phyloP scores from a whole-genome alignment of 2,329 filamentous ascomycete genomes.

The Neurospora crassa region DNA sequence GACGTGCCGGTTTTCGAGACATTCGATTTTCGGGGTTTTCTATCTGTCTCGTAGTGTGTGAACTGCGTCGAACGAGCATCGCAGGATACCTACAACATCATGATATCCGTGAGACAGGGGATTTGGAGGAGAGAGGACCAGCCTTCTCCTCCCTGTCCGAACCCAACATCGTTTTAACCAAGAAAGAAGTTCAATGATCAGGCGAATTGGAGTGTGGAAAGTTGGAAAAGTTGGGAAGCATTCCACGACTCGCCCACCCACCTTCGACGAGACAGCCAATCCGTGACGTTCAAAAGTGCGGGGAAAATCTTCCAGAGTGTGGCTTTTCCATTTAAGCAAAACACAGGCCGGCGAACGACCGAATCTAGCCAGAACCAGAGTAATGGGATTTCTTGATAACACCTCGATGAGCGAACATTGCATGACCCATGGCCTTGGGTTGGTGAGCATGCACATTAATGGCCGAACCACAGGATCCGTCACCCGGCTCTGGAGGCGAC shows the following conservation, averaged over 20 bases:
- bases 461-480: neutral
- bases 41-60: too few species aligned
- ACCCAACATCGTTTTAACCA: neutral
- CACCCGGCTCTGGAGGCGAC: neutral
- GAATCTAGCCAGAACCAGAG: neutral
- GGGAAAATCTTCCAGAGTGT: slow-evolving; percentile 4
- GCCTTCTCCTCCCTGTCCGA: too few species aligned
- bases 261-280: slow-evolving; percentile 7
- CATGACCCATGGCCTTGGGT: neutral
- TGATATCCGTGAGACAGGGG: neutral
- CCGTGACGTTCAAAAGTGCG: slow-evolving; percentile 4
- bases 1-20: neutral
- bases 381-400: neutral
- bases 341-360: neutral
- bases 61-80: neutral
- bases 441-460: neutral
- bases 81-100: neutral
- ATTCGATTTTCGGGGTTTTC: neutral
- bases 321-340: slow-evolving; percentile 6
- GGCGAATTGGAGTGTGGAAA: neutral
- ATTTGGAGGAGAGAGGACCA: too few species aligned
- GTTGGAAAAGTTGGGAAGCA: neutral
- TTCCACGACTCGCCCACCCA: neutral
- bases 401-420: neutral
- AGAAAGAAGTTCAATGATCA: neutral